Evolutionary conservation across 176 grass and related monocot genomes (phyloP).

Genomic region (Puya raimondii): DNA sequence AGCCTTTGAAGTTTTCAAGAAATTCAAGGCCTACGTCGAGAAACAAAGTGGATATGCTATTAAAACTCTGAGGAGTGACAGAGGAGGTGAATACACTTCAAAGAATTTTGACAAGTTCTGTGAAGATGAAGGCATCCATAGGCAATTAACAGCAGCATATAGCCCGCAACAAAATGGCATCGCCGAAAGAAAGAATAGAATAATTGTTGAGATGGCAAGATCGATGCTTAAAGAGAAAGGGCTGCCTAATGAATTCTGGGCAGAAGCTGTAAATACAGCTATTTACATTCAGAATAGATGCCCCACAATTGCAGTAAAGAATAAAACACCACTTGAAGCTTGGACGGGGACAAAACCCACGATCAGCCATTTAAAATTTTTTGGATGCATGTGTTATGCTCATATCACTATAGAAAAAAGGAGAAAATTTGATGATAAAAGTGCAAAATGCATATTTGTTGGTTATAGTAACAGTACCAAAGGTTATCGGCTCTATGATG

Average conservation of each 20-base stretch:
- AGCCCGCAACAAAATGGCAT: conserved; percentile 3
- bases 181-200: not conserved
- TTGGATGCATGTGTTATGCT: not conserved
- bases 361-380: not conserved
- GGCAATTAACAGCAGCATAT: not conserved
- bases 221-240: conserved; percentile 1
- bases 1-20: not conserved
- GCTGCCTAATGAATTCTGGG: not conserved
- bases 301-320: not conserved
- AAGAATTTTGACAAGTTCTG: not conserved
- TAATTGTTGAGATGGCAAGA: conserved; percentile 16
- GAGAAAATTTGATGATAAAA: not conserved
- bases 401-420: not conserved
- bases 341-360: not conserved
- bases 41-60: conserved; percentile 1
- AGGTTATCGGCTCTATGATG: conserved; percentile 7
- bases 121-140: not conserved
- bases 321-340: not conserved
- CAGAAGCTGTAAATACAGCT: not conserved
- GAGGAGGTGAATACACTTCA: conserved; percentile 4
- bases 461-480: not conserved
- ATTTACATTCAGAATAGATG: not conserved
- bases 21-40: conserved; percentile 4
- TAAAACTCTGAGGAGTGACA: not conserved
- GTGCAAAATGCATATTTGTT: not conserved